These are phyloP conservation scores for Penicillium angulare DNA, from an alignment of 495 filamentous ascomycete genomes.

Conservation along the genomic window DNA sequence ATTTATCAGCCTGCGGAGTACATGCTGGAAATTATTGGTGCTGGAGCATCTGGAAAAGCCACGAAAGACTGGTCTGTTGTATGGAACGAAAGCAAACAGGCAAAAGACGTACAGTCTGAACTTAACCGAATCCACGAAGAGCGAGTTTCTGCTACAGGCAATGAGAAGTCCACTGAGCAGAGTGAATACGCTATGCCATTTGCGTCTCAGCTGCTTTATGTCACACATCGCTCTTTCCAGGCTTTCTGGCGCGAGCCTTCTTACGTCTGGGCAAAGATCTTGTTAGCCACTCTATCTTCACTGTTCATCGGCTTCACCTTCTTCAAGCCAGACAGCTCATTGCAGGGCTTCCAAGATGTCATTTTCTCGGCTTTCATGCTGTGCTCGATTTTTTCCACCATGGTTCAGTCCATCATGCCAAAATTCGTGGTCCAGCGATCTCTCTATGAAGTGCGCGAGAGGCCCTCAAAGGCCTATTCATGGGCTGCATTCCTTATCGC, in stretches of 20 bases:
- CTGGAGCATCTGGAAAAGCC: slow-evolving; percentile 66
- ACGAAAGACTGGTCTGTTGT: slow-evolving; percentile 65
- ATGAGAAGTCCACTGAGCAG: slow-evolving; percentile 34
- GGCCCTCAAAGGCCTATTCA: slow-evolving; percentile 60
- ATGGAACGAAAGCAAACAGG: slow-evolving; percentile 70
- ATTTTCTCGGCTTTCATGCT: slow-evolving; percentile 82
- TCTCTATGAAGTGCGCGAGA: slow-evolving; percentile 64
- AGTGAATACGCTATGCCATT: slow-evolving; percentile 49
- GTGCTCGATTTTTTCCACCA: slow-evolving; percentile 66
- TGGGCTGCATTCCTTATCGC: slow-evolving; percentile 59
- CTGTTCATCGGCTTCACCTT: slow-evolving; percentile 73
- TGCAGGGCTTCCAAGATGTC: slow-evolving; percentile 79
- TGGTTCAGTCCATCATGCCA: slow-evolving; percentile 75
- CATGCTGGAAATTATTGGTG: slow-evolving; percentile 84
- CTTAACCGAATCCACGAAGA: slow-evolving; percentile 33
- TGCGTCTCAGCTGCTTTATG: slow-evolving; percentile 40
- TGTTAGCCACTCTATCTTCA: slow-evolving; percentile 12
- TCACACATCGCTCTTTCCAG: slow-evolving; percentile 43
- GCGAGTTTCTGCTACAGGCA: not conserved
- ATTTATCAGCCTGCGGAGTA: slow-evolving; percentile 65
- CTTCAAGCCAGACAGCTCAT: slow-evolving; percentile 61
- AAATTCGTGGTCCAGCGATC: slow-evolving; percentile 60
- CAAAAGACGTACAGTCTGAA: slow-evolving; percentile 57
- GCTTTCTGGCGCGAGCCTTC: slow-evolving; percentile 48
- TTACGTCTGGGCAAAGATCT: slow-evolving; percentile 13